Percentiles rank a stretch among this genome's conserved stretches.
These are phyloP conservation scores for Rhamnella rubrinervis DNA, from an alignment of 331 rosid species.

Conservation along the genomic window DNA sequence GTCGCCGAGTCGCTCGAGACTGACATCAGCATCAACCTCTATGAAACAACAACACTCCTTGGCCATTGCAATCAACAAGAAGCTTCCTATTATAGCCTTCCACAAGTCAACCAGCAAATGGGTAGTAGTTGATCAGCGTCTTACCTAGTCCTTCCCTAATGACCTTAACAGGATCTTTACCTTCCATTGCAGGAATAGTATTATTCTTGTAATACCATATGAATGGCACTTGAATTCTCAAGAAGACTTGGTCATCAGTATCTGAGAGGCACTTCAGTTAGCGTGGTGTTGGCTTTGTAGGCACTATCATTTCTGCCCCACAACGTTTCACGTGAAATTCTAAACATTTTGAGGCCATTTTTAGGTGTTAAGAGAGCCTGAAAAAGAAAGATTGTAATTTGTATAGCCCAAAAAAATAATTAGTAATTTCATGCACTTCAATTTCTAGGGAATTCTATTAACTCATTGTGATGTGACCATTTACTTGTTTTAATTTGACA, in stretches of 20 bases:
- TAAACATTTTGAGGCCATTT: background rate
- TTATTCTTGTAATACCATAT: constrained; percentile 28
- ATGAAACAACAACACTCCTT: constrained; percentile 36
- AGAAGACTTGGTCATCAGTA: constrained; percentile 29
- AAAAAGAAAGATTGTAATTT: too few relatives aligned
- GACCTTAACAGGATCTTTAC: background rate
- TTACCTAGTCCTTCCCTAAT: constrained; percentile 20
- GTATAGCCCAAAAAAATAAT: too few relatives aligned
- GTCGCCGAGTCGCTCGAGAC: constrained; percentile 13
- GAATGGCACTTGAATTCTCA: constrained; percentile 26
- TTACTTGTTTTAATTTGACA: too few relatives aligned
- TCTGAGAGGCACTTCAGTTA: constrained; percentile 37
- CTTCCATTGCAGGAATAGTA: background rate
- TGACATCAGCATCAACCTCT: constrained; percentile 31
- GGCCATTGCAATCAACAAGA: constrained; percentile 39
- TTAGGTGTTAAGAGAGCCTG: too few relatives aligned
- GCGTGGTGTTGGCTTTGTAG: constrained; percentile 28
- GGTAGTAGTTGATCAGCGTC: constrained; percentile 42
- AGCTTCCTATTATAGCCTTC: constrained; percentile 40
- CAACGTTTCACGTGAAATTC: background rate
- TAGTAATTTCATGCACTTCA: too few relatives aligned
- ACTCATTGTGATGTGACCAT: too few relatives aligned
- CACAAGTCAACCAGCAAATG: constrained; percentile 52
- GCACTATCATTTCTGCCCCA: constrained; percentile 8
- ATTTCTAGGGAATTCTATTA: too few relatives aligned